phyloP scores from a whole-genome alignment of 2,329 filamentous ascomycete genomes.

The Mollisiaceae sp. region DNA sequence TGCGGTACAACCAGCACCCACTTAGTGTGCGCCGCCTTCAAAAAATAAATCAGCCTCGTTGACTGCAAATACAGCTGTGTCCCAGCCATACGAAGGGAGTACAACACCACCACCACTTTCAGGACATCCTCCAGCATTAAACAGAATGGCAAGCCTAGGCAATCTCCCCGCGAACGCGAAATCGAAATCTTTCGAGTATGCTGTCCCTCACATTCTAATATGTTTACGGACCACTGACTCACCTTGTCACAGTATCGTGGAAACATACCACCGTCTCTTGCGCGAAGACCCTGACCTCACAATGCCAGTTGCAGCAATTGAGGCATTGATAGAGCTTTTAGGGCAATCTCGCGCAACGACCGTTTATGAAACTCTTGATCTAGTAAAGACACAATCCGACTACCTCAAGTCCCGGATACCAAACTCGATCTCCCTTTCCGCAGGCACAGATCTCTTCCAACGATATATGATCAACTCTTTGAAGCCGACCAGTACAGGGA shows the following conservation, averaged over 20 bases:
- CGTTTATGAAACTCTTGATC: conserved; percentile 90
- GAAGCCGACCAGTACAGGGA: conserved; percentile 54
- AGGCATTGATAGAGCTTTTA: conserved; percentile 86
- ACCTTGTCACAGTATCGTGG: conserved; percentile 55
- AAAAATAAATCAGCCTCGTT: conserved; percentile 1
- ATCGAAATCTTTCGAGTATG: conserved; percentile 40
- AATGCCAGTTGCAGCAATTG: conserved; percentile 94
- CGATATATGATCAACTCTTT: conserved; percentile 85
- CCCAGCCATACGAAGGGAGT: conserved; percentile 35
- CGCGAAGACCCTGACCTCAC: conserved; percentile 80
- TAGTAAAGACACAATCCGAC: conserved; percentile 77
- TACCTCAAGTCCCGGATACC: conserved; percentile 78
- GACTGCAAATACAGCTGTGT: conserved; percentile 3
- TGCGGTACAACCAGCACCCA: background rate
- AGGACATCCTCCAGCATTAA: conserved; percentile 38
- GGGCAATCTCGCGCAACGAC: conserved; percentile 80
- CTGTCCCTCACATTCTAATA: background rate
- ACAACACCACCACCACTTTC: conserved; percentile 40
- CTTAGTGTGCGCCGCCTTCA: background rate
- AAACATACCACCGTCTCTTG: conserved; percentile 68
- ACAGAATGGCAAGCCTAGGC: conserved; percentile 40
- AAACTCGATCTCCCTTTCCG: conserved; percentile 90
- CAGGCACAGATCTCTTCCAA: conserved; percentile 94
- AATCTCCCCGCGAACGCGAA: conserved; percentile 33
- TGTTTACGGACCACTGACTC: conserved; percentile 35